Conservation (phyloP, 805 yeast species). For the Ogataea naganishii region DNA sequence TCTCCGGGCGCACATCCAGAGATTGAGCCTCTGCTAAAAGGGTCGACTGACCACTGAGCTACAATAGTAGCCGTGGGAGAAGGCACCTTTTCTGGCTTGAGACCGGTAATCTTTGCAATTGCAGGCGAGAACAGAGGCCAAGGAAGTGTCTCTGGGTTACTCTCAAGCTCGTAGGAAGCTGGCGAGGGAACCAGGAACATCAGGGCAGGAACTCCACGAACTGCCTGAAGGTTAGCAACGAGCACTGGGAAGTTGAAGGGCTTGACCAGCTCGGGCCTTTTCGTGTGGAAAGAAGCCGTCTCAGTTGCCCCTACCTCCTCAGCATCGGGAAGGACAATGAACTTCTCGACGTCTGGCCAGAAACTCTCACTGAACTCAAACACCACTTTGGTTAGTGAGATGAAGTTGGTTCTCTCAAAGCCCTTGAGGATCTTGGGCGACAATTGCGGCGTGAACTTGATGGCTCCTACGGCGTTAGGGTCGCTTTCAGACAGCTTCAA, state of each 20-base stretch:
- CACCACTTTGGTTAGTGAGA: slow-evolving; percentile 35
- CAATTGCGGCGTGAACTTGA: slow-evolving; percentile 24
- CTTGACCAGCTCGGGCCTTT: slow-evolving; percentile 5
- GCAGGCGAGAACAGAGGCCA: slow-evolving; percentile 36
- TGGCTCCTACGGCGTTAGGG: slow-evolving; percentile 17
- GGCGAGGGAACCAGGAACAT: slow-evolving; percentile 40
- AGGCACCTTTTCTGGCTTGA: slow-evolving; percentile 12
- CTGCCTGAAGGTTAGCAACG: slow-evolving; percentile 16
- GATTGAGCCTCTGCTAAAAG: slow-evolving; percentile 41
- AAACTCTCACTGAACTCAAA: slow-evolving; percentile 34
- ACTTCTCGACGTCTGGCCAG: slow-evolving; percentile 31
- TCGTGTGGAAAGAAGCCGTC: slow-evolving; percentile 5
- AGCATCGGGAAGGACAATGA: slow-evolving; percentile 18
- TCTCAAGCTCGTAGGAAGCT: slow-evolving; percentile 36
- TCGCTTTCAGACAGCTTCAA: slow-evolving; percentile 24
- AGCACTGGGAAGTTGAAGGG: slow-evolving; percentile 22
- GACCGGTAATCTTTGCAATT: slow-evolving; percentile 20
- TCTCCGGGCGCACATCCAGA: slow-evolving; percentile 34
- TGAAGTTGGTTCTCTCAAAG: slow-evolving; percentile 24
- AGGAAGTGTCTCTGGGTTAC: slow-evolving; percentile 25
- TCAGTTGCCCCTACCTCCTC: no score
- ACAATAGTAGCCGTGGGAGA: slow-evolving; percentile 17
- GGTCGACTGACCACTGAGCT: slow-evolving; percentile 41
- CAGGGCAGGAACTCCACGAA: slow-evolving; percentile 27
- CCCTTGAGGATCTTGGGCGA: slow-evolving; percentile 22